A percentile compares a stretch with the other conserved stretches of the same genome.
phyloP scores from a whole-genome alignment of 2,329 filamentous ascomycete genomes.

The Fusarium brachygibbosum region DNA sequence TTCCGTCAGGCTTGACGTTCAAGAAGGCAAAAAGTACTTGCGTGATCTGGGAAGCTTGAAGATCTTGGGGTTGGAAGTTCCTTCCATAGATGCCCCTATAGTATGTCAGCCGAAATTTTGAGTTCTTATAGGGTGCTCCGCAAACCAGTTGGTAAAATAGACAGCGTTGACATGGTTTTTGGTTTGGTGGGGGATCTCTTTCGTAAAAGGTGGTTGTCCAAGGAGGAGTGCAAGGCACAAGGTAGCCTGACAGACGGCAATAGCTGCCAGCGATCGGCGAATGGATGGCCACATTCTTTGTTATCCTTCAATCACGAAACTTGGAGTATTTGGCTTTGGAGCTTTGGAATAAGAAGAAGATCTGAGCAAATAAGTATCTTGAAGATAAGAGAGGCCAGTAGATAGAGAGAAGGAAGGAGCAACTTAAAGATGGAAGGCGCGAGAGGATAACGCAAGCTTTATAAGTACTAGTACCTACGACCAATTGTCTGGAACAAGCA shows the following conservation, averaged over 20 bases:
- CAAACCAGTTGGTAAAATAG: constrained; percentile 36
- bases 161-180: constrained; percentile 40
- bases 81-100: constrained; percentile 31
- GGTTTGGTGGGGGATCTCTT: constrained; percentile 37
- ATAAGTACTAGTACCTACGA: not conserved
- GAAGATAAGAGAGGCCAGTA: not conserved
- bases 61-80: constrained; percentile 49
- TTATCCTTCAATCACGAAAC: not conserved
- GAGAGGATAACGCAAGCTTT: not conserved
- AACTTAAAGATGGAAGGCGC: not conserved
- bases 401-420: not conserved
- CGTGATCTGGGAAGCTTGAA: constrained; percentile 68
- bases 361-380: not conserved
- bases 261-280: constrained; percentile 45
- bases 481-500: not conserved
- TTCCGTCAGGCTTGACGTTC: constrained; percentile 78
- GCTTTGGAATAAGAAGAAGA: not conserved
- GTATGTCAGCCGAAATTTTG: constrained; percentile 54
- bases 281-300: constrained; percentile 47
- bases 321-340: not conserved
- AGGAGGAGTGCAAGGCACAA: constrained; percentile 43
- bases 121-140: constrained; percentile 54
- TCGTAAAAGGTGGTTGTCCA: not conserved
- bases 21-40: constrained; percentile 87
- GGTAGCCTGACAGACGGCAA: constrained; percentile 47